Percentiles rank a stretch among this genome's conserved stretches.
phyloP scores from a whole-genome alignment of 805 yeast species.

The Pichia sporocuriosa region DNA sequence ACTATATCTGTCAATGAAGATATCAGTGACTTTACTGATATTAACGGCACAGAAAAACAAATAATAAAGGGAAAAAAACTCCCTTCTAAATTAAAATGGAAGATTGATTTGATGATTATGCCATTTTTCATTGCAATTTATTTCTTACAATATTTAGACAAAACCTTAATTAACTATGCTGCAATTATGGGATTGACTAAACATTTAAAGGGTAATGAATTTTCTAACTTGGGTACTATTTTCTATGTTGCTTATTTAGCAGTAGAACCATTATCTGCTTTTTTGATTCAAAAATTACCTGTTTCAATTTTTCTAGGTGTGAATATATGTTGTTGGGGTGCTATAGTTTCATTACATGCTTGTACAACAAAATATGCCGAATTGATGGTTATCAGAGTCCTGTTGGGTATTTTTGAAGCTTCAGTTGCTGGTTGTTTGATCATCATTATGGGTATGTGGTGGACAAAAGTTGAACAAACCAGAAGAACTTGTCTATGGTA shows the following conservation, averaged over 20 bases:
- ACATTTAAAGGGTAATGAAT: constrained; percentile 9
- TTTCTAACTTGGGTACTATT: constrained; percentile 29
- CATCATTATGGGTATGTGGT: constrained; percentile 19
- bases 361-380: constrained; percentile 39
- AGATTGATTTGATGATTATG: constrained; percentile 10
- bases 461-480: constrained; percentile 22
- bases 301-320: constrained; percentile 26
- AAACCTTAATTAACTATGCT: constrained; percentile 52
- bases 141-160: constrained; percentile 31
- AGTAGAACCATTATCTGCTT: constrained; percentile 39
- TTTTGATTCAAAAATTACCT: constrained; percentile 33
- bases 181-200: constrained; percentile 46
- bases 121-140: constrained; percentile 10
- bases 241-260: constrained; percentile 43
- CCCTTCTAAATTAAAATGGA: constrained; percentile 10
- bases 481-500: constrained; percentile 20
- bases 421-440: constrained; percentile 15
- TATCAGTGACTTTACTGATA: too few species aligned
- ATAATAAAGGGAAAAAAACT: too few species aligned
- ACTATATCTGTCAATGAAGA: too few species aligned
- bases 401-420: constrained; percentile 36
- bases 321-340: constrained; percentile 30
- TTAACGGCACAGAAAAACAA: too few species aligned
- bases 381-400: constrained; percentile 36
- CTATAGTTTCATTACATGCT: constrained; percentile 34